Base-by-base conservation (phyloP, 495 filamentous ascomycete genomes). In the Stereocaulon alpinum region DNA sequence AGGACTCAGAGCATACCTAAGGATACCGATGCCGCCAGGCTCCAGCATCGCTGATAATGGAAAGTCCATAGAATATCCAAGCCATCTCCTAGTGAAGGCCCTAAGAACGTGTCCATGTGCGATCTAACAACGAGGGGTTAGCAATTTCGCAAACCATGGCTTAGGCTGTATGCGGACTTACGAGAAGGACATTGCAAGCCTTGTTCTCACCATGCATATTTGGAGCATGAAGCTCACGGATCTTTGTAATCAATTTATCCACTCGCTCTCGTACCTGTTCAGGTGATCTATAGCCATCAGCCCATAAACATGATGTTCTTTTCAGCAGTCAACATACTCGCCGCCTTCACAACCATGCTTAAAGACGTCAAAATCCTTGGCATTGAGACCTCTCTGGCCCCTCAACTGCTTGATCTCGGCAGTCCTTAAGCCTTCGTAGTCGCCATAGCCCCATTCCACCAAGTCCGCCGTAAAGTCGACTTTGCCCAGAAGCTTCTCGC, bases 401-500 rank as follows among this genome's bases (percentile, higher is more conserved):
- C 88, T 74, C 59, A 77, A 61, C 34, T 77, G 72, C 20, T 80
- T 67, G 63, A 95, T 95, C 64, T 86, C 70, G 6, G 77, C 68
- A 4, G 75, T 81, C 30, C 82, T 83, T 62, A 91, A 75, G 10
- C 91, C 91, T 69, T 95, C 91, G 66, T 94, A 95, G 63, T 82
- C 75, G 20, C 91, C 91, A 64, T 94, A 95, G 62, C 86, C 84
- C 90, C 91, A 95, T 67, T 95, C 91, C 0, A 83, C 75, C 37
- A 95, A 77, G 40, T 83, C 76, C 51, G 86, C 80, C 0, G 83
- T 86, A 42, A 83, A 72, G 55, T 78, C 70, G 22, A 89, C 76
- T 43, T 70, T 66, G 2, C 65, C 68, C 34, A 7, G n/a, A 29
- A 61, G 73, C 40, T 59, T 70, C 69, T 40, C 68, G 53, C 18